Conservation (phyloP, 441 rosid genomes). For the Eruca vesicaria region DNA sequence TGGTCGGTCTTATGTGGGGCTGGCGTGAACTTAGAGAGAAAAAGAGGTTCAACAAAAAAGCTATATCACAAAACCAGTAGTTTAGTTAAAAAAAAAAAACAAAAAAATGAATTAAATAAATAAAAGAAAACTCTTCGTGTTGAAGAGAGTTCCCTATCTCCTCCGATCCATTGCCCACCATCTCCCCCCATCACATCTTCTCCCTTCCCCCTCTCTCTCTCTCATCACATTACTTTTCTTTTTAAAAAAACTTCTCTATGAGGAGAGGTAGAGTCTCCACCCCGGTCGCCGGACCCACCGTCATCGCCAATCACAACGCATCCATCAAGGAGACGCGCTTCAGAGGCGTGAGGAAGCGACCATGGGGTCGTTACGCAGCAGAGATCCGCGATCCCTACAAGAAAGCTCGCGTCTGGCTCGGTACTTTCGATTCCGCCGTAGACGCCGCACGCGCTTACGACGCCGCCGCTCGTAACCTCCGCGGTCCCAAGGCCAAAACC, state of each 20-base stretch:
- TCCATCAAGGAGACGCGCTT: slow-evolving; percentile 34
- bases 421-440: slow-evolving; percentile 73
- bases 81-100: not conserved
- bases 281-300: not conserved
- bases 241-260: not conserved
- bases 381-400: slow-evolving; percentile 82
- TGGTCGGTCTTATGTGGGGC: slow-evolving; percentile 27
- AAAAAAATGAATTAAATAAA: not conserved
- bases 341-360: slow-evolving; percentile 62
- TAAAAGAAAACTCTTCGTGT: not conserved
- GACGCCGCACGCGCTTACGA: slow-evolving; percentile 83
- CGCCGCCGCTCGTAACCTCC: slow-evolving; percentile 56
- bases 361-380: slow-evolving; percentile 72
- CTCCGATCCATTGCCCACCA: not conserved
- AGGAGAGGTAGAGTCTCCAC: slow-evolving; percentile 16
- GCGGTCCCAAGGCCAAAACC: slow-evolving; percentile 72
- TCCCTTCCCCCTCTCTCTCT: not conserved
- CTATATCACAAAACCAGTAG: not conserved
- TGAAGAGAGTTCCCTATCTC: slow-evolving; percentile 28
- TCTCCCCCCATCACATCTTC: not conserved
- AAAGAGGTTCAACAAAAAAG: not conserved
- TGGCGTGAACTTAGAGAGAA: slow-evolving; percentile 17
- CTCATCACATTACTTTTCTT: slow-evolving; percentile 2
- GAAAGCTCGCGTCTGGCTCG: slow-evolving; percentile 76
- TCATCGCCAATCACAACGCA: not conserved